phyloP scores from a whole-genome alignment of 306 rosid genomes.

The Cercis canadensis region DNA sequence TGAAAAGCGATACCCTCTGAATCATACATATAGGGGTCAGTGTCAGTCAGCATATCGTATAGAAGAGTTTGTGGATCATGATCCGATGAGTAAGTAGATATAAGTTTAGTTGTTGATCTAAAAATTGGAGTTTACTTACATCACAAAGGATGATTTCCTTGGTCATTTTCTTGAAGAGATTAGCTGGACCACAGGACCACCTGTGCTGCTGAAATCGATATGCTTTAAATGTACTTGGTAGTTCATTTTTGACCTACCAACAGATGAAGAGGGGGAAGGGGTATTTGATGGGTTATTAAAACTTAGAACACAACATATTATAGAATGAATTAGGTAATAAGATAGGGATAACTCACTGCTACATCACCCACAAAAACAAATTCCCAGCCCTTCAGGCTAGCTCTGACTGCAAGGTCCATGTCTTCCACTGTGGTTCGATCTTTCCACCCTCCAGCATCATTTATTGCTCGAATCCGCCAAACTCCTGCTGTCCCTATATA shows the following conservation, averaged over 20 bases:
- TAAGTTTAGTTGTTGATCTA: conserved; percentile 6
- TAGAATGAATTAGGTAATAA: conserved; percentile 14
- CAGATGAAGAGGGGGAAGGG: neutral
- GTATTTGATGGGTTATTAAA: conserved; percentile 24
- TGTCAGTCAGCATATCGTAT: conserved; percentile 28
- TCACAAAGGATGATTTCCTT: conserved; percentile 50
- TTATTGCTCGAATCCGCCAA: conserved; percentile 57
- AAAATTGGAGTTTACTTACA: conserved; percentile 40
- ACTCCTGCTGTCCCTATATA: conserved; percentile 62
- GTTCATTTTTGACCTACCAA: conserved; percentile 63
- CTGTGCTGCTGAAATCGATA: conserved; percentile 57
- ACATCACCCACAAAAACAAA: conserved; percentile 58
- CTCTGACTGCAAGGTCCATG: conserved; percentile 66
- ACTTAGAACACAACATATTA: conserved; percentile 15
- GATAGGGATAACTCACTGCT: conserved; percentile 43
- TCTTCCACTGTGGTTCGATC: conserved; percentile 66
- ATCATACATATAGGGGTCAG: conserved; percentile 28
- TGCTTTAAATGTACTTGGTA: conserved; percentile 62
- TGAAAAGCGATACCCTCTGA: conserved; percentile 59
- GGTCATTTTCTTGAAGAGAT: conserved; percentile 59
- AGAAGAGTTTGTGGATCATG: too few species aligned
- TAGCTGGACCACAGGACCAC: conserved; percentile 66
- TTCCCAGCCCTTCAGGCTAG: conserved; percentile 67
- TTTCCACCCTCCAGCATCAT: conserved; percentile 74
- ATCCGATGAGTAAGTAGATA: too few species aligned